These are phyloP conservation scores for Ophiostoma sp. DNA, from an alignment of 2,329 filamentous ascomycete species.

Conservation along the genomic window DNA sequence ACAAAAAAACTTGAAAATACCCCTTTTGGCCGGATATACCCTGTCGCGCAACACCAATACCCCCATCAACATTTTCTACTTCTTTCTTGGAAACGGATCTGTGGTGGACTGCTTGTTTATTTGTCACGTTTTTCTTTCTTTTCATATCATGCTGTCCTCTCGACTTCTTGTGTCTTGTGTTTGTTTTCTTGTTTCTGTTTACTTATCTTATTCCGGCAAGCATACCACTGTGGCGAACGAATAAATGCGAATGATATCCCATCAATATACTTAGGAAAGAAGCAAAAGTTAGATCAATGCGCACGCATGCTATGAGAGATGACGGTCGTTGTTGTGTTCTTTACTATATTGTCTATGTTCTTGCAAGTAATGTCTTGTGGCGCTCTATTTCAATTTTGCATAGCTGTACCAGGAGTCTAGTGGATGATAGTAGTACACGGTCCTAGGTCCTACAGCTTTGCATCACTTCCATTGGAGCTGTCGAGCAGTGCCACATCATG, in stretches of 20 bases:
- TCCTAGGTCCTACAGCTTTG: conserved; percentile 10
- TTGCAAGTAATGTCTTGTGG: too few relatives aligned
- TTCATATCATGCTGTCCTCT: not conserved
- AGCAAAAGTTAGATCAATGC: conserved; percentile 3
- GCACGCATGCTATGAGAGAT: not conserved
- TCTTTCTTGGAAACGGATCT: conserved; percentile 20
- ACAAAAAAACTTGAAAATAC: conserved; percentile 40
- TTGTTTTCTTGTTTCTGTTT: not conserved
- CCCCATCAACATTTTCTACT: not conserved
- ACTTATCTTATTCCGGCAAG: not conserved
- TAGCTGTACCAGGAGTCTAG: too few relatives aligned
- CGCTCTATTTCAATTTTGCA: too few relatives aligned
- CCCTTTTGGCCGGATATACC: conserved; percentile 58
- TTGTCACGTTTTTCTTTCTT: not conserved
- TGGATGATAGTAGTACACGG: too few relatives aligned
- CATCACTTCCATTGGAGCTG: not conserved
- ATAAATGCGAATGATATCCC: conserved; percentile 26
- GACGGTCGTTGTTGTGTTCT: not conserved
- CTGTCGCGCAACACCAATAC: conserved; percentile 49
- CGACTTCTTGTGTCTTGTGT: not conserved
- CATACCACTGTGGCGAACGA: conserved; percentile 19
- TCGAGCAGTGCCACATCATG: conserved; percentile 40
- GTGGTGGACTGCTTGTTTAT: conserved; percentile 20
- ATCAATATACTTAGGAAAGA: not conserved
- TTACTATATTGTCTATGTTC: not conserved